Percentiles rank a stretch among this genome's conserved stretches.
Conservation (phyloP, 306 rosid species). For the Lathyrus oleraceus region DNA sequence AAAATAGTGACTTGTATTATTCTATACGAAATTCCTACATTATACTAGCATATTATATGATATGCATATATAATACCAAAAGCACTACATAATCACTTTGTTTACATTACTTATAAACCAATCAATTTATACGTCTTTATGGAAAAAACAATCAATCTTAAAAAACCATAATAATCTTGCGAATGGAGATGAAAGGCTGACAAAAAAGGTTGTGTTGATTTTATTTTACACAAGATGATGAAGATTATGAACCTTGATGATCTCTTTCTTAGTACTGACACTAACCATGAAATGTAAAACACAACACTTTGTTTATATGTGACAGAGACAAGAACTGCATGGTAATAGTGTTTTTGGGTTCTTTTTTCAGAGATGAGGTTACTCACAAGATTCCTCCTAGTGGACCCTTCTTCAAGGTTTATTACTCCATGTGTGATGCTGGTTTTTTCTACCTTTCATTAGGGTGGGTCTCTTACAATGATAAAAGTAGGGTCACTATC, state of each 20-base stretch:
- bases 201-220: slow-evolving; percentile 32
- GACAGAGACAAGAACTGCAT: slow-evolving; percentile 46
- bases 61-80: slow-evolving; percentile 32
- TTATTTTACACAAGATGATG: neutral
- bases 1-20: slow-evolving; percentile 30
- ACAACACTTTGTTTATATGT: slow-evolving; percentile 32
- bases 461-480: slow-evolving; percentile 38
- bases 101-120: slow-evolving; percentile 34
- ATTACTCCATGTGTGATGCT: slow-evolving; percentile 73
- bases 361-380: slow-evolving; percentile 35
- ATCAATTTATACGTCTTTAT: slow-evolving; percentile 15
- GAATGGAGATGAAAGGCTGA: slow-evolving; percentile 38
- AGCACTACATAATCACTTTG: slow-evolving; percentile 17
- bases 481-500: slow-evolving; percentile 43
- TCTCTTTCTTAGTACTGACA: slow-evolving; percentile 53
- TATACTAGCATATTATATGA: slow-evolving; percentile 15
- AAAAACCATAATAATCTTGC: too few species aligned
- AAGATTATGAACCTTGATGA: slow-evolving; percentile 34
- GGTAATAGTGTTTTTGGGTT: slow-evolving; percentile 41
- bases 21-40: slow-evolving; percentile 38
- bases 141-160: neutral
- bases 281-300: slow-evolving; percentile 42
- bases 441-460: slow-evolving; percentile 46
- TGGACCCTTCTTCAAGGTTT: slow-evolving; percentile 56
- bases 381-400: slow-evolving; percentile 58